These are phyloP conservation scores for Didymella pinodella DNA, from an alignment of 2,329 filamentous ascomycete species.

Conservation along the genomic window DNA sequence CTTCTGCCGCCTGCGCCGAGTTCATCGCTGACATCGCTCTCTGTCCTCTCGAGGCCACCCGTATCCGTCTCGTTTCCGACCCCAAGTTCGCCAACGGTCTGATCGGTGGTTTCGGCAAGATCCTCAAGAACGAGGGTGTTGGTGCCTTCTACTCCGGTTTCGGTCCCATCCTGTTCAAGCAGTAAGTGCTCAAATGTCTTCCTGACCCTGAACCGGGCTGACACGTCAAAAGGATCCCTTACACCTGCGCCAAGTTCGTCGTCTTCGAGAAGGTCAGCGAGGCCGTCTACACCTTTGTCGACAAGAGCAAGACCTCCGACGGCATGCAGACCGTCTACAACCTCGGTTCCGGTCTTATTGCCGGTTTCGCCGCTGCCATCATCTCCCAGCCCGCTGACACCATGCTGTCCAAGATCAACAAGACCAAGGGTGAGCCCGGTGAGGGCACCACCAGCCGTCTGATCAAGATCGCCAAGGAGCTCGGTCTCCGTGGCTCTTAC, in stretches of 20 bases:
- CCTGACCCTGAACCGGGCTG: conserved; percentile 13
- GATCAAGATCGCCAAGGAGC: conserved; percentile 88
- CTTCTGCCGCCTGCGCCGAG: conserved; percentile 66
- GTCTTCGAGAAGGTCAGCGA: conserved; percentile 90
- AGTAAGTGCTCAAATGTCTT: conserved; percentile 37
- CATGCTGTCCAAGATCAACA: conserved; percentile 97
- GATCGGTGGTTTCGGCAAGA: conserved; percentile 81
- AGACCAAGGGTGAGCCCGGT: conserved; percentile 86
- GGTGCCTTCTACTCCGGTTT: conserved; percentile 92
- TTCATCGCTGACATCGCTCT: conserved; percentile 81
- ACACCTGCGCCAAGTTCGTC: conserved; percentile 96
- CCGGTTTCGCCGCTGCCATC: conserved; percentile 85
- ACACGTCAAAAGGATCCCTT: conserved; percentile 71
- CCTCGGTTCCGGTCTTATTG: conserved; percentile 83
- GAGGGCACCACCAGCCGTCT: conserved; percentile 82
- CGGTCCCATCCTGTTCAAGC: conserved; percentile 63
- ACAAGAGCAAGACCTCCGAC: conserved; percentile 74
- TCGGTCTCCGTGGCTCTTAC: conserved; percentile 80
- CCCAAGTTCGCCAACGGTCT: conserved; percentile 85
- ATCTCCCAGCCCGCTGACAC: conserved; percentile 91
- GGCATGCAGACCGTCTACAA: conserved; percentile 80
- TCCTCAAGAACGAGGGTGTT: conserved; percentile 80
- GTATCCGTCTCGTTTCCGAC: conserved; percentile 90
- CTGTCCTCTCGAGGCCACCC: conserved; percentile 90
- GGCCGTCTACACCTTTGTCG: conserved; percentile 70